Conservation (phyloP, 2,329 filamentous ascomycete species). For the Diplodia seriata region DNA sequence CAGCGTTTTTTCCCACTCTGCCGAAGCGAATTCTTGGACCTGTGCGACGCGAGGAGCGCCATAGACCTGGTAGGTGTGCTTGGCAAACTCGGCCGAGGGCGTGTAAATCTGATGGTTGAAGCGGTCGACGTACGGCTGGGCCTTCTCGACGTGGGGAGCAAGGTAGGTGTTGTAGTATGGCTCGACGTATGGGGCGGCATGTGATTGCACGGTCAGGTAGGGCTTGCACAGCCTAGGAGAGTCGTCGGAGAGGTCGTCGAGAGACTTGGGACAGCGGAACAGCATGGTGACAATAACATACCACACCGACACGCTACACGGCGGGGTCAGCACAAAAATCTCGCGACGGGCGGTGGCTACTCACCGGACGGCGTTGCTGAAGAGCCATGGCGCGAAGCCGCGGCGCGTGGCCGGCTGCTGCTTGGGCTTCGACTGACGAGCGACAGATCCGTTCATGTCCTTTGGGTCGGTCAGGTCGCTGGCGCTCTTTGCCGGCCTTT, state of each 20-base stretch:
- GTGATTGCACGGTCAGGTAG: conserved; percentile 72
- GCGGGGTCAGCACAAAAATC: conserved; percentile 26
- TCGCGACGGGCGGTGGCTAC: conserved; percentile 11
- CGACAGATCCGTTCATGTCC: conserved; percentile 35
- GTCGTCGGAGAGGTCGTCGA: conserved; percentile 69
- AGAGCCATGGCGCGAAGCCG: conserved; percentile 40
- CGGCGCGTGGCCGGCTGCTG: conserved; percentile 36
- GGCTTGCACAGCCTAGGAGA: conserved; percentile 83
- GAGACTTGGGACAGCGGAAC: conserved; percentile 78
- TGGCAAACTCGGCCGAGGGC: conserved; percentile 71
- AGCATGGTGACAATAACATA: conserved; percentile 81
- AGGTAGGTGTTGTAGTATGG: conserved; percentile 89
- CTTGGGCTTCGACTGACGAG: conserved; percentile 35
- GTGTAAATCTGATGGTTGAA: conserved; percentile 68
- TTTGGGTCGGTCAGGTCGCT: conserved; percentile 39
- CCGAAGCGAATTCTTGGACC: conserved; percentile 68
- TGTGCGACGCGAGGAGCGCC: conserved; percentile 75
- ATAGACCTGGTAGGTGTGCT: conserved; percentile 68
- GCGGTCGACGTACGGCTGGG: conserved; percentile 72
- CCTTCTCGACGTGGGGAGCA: conserved; percentile 79
- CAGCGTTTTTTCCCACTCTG: conserved; percentile 80
- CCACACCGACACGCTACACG: conserved; percentile 77
- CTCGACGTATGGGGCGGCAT: conserved; percentile 74
- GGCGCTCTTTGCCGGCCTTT: conserved; percentile 42
- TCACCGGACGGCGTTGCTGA: conserved; percentile 45